Base-by-base conservation (phyloP, 805 yeast genomes). In the Starmerella sirachaensis region DNA sequence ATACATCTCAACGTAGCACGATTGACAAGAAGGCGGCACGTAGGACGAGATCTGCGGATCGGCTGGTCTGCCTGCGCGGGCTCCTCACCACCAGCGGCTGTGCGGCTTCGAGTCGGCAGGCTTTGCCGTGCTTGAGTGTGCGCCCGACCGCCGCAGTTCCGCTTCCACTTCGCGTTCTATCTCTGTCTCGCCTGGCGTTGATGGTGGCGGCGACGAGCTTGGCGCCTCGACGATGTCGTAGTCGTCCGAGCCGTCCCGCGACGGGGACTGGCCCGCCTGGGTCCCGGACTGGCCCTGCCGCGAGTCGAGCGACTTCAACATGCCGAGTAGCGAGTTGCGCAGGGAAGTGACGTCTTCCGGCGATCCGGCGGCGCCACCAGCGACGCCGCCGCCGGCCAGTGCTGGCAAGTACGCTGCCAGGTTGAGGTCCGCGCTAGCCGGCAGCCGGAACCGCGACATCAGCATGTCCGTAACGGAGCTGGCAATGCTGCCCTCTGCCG, bases 371-470 rank as follows among this genome's bases (percentile, higher is more conserved):
- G 18, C 36, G 9, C n/a, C 12, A n/a, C 29, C 32, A 16, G 27
- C 23, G 18, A 19, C 13, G 19, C 9, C 18, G 14, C 28, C 31
- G 14, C 42, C 38, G 17, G 37, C 22, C 11, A 43, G 19, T 5
- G 40, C 26, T 8, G 47, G 47, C 29, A 43, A 28, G 33, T 43
- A 43, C 21, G 52, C 45, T 11, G 45, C 28, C 20, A 54, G 35
- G 31, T 51, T 43, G 24, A 35, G 11, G 30, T 47, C 52, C 1
- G 49, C 42, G 33, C 42, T 40, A 5, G 43, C 43, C 4, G 56
- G 50, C 29, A 45, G 45, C 18, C 57, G 41, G 48, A 55, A 54
- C 23, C 49, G 45, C 20, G 56, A 45, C 40, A 54, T 45, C 10
- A 54, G 38, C 33, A 47, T 10, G 27, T 51, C 51, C 11, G 51